Evolutionary conservation across 805 yeast genomes (phyloP).

Genomic region (Teunomyces kruisii): DNA sequence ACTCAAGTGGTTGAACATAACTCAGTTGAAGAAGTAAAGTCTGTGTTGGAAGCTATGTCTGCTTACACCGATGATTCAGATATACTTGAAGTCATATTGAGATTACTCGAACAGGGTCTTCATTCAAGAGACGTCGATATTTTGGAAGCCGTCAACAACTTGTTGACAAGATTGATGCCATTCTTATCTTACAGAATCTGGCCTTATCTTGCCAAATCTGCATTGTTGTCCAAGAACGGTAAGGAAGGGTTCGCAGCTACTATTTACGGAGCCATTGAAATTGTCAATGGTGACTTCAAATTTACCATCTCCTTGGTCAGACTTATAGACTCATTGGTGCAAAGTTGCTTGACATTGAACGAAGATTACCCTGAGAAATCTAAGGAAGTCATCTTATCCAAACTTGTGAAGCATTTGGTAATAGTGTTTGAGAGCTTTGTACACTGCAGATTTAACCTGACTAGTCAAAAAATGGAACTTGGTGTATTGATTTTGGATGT

Average conservation of each 20-base stretch:
- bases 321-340: slow-evolving; percentile 52
- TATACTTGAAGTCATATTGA: slow-evolving; percentile 58
- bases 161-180: slow-evolving; percentile 49
- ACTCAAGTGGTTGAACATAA: slow-evolving; percentile 45
- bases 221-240: slow-evolving; percentile 56
- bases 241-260: slow-evolving; percentile 64
- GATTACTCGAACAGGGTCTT: slow-evolving; percentile 67
- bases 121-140: slow-evolving; percentile 51
- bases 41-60: slow-evolving; percentile 40
- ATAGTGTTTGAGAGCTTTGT: slow-evolving; percentile 71
- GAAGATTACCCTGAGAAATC: slow-evolving; percentile 30
- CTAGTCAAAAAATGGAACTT: slow-evolving; percentile 59
- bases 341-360: slow-evolving; percentile 45
- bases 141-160: slow-evolving; percentile 45
- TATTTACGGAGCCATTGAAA: slow-evolving; percentile 70
- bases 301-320: slow-evolving; percentile 64
- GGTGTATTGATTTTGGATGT: slow-evolving; percentile 55
- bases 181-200: slow-evolving; percentile 69
- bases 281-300: slow-evolving; percentile 62
- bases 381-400: slow-evolving; percentile 56
- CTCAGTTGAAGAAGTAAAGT: slow-evolving; percentile 25
- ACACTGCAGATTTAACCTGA: slow-evolving; percentile 62
- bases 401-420: slow-evolving; percentile 55
- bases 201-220: slow-evolving; percentile 71
- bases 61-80: slow-evolving; percentile 56